Percentiles rank a stretch among this genome's conserved stretches.
These are phyloP conservation scores for Carex littledalei DNA, from an alignment of 176 grass and related monocot genomes.

Conservation along the genomic window DNA sequence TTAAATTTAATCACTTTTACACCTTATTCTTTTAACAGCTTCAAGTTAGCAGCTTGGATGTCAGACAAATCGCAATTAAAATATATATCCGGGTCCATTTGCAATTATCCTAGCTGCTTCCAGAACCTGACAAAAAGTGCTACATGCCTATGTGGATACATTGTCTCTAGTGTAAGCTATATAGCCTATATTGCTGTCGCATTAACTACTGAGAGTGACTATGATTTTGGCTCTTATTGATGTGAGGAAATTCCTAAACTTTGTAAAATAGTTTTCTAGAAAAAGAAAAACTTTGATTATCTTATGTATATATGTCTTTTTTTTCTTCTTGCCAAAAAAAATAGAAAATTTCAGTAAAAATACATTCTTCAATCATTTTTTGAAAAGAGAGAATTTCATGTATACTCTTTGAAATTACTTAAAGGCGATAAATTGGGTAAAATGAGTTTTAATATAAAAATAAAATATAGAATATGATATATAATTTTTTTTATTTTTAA, in stretches of 20 bases:
- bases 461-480: too few relatives aligned
- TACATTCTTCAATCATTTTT: background rate
- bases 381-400: too few relatives aligned
- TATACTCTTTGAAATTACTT: too few relatives aligned
- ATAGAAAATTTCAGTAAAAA: background rate
- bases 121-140: background rate
- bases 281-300: background rate
- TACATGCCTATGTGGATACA: background rate
- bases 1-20: too few relatives aligned
- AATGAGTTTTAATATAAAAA: too few relatives aligned
- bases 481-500: too few relatives aligned
- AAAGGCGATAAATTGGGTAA: too few relatives aligned
- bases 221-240: background rate
- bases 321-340: background rate
- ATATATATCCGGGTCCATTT: background rate
- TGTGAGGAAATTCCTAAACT: background rate
- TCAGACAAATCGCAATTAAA: background rate
- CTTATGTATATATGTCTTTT: background rate
- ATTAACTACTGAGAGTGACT: background rate
- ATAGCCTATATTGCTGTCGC: conserved; percentile 1
- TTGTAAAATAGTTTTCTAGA: background rate
- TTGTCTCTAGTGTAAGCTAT: background rate
- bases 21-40: background rate
- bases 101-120: background rate
- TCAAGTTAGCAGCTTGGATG: background rate